A percentile compares a stretch with the other conserved stretches of the same genome.
phyloP scores from a whole-genome alignment of 2,329 filamentous ascomycete genomes.

The Neofusicoccum cordaticola region DNA sequence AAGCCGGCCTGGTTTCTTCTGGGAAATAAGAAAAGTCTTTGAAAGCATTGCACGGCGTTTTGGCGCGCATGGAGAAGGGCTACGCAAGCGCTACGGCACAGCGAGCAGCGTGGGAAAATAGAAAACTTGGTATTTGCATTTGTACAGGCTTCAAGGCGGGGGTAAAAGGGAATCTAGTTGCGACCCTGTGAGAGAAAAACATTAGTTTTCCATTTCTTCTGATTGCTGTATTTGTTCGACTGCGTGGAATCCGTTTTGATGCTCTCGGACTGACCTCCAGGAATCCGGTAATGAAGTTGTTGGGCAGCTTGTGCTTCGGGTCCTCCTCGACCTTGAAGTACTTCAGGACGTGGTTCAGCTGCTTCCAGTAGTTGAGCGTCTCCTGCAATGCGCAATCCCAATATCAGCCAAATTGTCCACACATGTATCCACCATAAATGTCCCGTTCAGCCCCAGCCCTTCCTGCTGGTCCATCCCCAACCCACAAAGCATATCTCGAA shows the following conservation, averaged over 20 bases:
- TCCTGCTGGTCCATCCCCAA: not conserved
- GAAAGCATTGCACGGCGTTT: conserved; percentile 33
- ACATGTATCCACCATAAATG: not conserved
- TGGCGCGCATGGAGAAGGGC: conserved; percentile 17
- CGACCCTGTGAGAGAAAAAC: conserved; percentile 10
- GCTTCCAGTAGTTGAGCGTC: conserved; percentile 99
- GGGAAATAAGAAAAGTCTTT: conserved; percentile 13
- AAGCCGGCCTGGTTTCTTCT: not conserved
- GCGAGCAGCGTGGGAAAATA: conserved; percentile 14
- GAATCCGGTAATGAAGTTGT: conserved; percentile 91
- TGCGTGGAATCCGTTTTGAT: no score
- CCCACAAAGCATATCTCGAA: not conserved
- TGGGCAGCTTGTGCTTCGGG: conserved; percentile 71
- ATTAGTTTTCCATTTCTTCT: not conserved
- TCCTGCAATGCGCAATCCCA: conserved; percentile 58
- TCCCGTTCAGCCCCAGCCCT: not conserved
- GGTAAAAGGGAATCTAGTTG: conserved; percentile 17
- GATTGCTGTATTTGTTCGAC: not conserved
- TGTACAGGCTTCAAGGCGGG: conserved; percentile 28
- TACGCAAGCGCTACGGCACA: conserved; percentile 24
- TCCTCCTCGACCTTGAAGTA: conserved; percentile 94
- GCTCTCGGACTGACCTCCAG: conserved; percentile 67
- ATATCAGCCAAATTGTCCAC: not conserved
- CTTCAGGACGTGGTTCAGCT: conserved; percentile 90
- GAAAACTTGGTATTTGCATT: conserved; percentile 37